Evolutionary conservation across 2,329 filamentous ascomycete species (phyloP), one percentile per base, ranked within the genome.

Genomic region (Didymella glomerata): DNA sequence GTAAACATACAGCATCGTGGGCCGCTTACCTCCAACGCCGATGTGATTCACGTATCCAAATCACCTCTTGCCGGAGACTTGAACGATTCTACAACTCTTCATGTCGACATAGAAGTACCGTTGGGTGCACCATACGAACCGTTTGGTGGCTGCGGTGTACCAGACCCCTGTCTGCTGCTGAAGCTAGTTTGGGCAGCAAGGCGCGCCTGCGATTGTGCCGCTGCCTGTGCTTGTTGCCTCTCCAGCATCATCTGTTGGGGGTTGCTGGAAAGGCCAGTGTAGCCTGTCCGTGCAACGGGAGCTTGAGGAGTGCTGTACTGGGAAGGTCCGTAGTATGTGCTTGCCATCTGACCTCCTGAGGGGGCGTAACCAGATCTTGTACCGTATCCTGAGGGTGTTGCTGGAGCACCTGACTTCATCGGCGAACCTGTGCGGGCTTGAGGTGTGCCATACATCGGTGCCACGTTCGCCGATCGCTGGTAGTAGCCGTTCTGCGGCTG

Each of bases 91-190:
- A 36, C 30, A 54, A 34, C 11, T 24, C 27, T 49, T 62, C 51
- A 56, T 48, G 65, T 72, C 22, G 64, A 63, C 69, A 71, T 70
- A 4, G 69, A 71, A 9, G 70, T 62, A 20, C 69, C 70, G 34
- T 71, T 72, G 10, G 64, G 46, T 20, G 64, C 65, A n/a, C 68
- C 61, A 41, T 69, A 70, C 20, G 69, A 69, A 4, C 69, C 66
- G 27, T 69, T 74, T 1, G 72, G 68, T 10, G 75, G 76, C 57
- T 78, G 76, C 5, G 76, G 76, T 18, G 76, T 78, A 4, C 74
- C 73, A 18, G 74, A 76, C 10, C 67, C 73, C 56, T 72, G 71
- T 45, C 72, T 68, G 49, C 64, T 72, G 41, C 64, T 71, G 48
- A 76, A 73, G 59, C 69, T 75, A 27, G 69, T 75, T 46, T 76